Evolutionary conservation across 495 filamentous ascomycete species (phyloP).

Genomic region (Lepidopterella palustris): DNA sequence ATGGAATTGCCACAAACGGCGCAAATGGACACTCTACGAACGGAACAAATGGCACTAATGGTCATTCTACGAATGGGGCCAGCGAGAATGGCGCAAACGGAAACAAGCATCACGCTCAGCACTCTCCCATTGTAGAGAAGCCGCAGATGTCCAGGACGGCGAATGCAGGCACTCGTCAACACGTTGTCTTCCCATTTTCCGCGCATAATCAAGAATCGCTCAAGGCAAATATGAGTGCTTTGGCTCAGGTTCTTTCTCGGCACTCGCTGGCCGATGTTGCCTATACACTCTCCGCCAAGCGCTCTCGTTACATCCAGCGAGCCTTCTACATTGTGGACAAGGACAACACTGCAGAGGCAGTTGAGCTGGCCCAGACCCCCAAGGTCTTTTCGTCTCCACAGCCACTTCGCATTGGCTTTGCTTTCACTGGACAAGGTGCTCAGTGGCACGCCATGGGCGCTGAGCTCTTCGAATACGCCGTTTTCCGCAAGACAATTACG

Average conservation of each 20-base stretch:
- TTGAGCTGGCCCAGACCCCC: neutral
- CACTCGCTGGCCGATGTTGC: too few relatives aligned
- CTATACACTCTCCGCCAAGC: constrained; percentile 33
- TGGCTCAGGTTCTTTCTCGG: too few relatives aligned
- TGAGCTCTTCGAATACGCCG: constrained; percentile 21
- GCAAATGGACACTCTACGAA: too few relatives aligned
- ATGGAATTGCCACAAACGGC: too few relatives aligned
- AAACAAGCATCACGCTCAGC: too few relatives aligned
- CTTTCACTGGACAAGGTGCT: constrained; percentile 39
- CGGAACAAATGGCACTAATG: too few relatives aligned
- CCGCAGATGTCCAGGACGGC: too few relatives aligned
- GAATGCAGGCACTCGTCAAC: too few relatives aligned
- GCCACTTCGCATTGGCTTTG: constrained; percentile 19
- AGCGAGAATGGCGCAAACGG: too few relatives aligned
- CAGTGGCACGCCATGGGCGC: constrained; percentile 34
- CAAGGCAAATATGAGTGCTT: neutral
- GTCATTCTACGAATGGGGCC: too few relatives aligned
- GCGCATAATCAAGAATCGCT: neutral
- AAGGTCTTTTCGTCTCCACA: neutral
- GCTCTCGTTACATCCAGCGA: constrained; percentile 26
- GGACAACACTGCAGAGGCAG: neutral
- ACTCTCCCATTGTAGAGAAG: too few relatives aligned
- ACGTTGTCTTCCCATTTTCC: too few relatives aligned
- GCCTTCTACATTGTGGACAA: neutral
- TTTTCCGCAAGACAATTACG: constrained; percentile 27